These are phyloP conservation scores for Daldinia loculata DNA, from an alignment of 495 filamentous ascomycete genomes.

Conservation along the genomic window DNA sequence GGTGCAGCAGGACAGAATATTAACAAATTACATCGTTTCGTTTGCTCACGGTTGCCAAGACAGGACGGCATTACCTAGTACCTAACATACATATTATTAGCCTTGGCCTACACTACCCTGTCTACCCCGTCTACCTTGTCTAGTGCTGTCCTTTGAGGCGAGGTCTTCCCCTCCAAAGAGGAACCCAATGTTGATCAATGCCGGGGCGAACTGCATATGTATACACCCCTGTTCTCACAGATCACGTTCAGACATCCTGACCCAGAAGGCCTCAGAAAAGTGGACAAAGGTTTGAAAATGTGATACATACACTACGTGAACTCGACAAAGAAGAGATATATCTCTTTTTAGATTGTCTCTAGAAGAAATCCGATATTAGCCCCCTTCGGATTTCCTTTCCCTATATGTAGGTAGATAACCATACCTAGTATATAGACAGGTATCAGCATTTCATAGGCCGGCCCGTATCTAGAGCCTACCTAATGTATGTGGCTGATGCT, in stretches of 20 bases:
- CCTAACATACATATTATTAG: no score
- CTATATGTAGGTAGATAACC: neutral
- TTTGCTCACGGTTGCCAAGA: conserved; percentile 29
- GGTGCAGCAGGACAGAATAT: neutral
- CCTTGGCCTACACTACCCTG: neutral
- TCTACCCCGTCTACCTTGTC: conserved; percentile 2
- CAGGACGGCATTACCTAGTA: conserved; percentile 20
- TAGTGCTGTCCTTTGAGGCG: conserved; percentile 23
- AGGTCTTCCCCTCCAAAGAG: conserved; percentile 27
- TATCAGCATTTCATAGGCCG: neutral
- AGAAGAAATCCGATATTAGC: neutral
- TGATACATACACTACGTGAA: conserved; percentile 5
- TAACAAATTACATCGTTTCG: conserved; percentile 30
- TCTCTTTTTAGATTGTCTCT: neutral
- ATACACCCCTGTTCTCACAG: conserved; percentile 13
- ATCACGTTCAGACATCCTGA: conserved; percentile 13
- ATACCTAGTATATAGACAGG: neutral
- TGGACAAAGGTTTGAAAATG: conserved; percentile 28
- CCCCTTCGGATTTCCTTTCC: neutral
- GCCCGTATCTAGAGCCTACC: neutral
- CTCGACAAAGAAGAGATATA: conserved; percentile 12
- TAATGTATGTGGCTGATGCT: conserved; percentile 16
- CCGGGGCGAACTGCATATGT: conserved; percentile 33
- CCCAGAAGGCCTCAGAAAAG: neutral
- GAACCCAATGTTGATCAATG: conserved; percentile 31